Percentiles rank a stretch among this genome's conserved stretches.
Conservation (phyloP, 148 eudicot genomes). For the Cornus controversa region DNA sequence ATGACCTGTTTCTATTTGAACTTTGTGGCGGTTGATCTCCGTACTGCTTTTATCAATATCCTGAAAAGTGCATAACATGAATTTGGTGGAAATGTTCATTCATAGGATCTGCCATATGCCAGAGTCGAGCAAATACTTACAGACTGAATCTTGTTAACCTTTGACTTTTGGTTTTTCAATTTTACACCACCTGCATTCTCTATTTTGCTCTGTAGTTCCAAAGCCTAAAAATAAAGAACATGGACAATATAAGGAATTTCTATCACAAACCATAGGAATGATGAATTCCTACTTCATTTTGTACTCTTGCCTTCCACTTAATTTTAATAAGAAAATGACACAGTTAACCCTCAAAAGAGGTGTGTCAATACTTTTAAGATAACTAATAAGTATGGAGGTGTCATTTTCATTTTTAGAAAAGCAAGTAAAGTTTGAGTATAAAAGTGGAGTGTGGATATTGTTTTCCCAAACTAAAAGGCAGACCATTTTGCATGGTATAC, state of each 20-base stretch:
- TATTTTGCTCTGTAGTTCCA: constrained; percentile 79
- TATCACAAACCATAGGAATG: too few relatives aligned
- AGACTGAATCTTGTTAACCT: constrained; percentile 74
- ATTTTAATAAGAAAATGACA: too few relatives aligned
- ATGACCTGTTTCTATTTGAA: constrained; percentile 87
- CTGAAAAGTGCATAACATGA: constrained; percentile 29
- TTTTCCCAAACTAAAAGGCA: not conserved
- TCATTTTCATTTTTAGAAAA: too few relatives aligned
- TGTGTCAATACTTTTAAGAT: too few relatives aligned
- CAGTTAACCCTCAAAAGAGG: too few relatives aligned
- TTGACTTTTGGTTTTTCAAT: constrained; percentile 70
- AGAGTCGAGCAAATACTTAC: constrained; percentile 47
- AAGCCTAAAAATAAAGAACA: constrained; percentile 40
- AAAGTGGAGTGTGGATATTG: too few relatives aligned
- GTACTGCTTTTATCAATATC: constrained; percentile 83
- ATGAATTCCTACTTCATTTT: too few relatives aligned
- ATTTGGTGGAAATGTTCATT: not conserved
- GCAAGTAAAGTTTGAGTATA: too few relatives aligned
- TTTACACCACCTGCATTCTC: constrained; percentile 97
- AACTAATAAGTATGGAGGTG: too few relatives aligned
- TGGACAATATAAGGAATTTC: not conserved
- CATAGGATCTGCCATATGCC: not conserved
- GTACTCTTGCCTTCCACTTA: too few relatives aligned
- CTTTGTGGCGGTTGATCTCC: constrained; percentile 88
- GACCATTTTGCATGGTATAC: not conserved